These are phyloP conservation scores for Tagetes erecta DNA, from an alignment of 129 eudicot species.

Conservation along the genomic window DNA sequence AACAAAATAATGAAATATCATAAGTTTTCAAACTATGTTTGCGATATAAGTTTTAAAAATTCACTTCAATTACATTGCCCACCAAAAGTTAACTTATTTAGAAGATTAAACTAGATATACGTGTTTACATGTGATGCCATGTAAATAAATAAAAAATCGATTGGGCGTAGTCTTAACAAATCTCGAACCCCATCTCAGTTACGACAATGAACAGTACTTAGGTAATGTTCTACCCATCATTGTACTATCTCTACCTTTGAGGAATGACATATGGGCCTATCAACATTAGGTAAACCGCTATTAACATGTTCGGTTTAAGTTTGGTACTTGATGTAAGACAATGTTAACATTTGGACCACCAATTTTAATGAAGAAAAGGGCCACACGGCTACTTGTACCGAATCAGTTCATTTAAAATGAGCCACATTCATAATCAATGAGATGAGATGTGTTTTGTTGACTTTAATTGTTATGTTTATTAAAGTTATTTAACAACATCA, in stretches of 20 bases:
- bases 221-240: neutral
- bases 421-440: neutral
- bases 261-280: neutral
- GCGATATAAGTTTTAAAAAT: neutral
- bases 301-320: neutral
- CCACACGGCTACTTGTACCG: neutral
- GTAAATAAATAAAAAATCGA: neutral
- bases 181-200: neutral
- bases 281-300: neutral
- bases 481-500: neutral
- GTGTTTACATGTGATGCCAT: neutral
- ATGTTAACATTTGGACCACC: neutral
- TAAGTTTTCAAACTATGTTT: neutral
- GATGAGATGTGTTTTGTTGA: neutral
- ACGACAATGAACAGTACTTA: neutral
- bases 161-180: neutral
- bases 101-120: neutral
- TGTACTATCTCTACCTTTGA: neutral
- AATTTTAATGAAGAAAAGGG: neutral
- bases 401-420: neutral
- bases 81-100: no score
- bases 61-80: neutral
- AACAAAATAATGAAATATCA: neutral
- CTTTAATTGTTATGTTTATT: neutral
- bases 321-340: slow-evolving; percentile 7